These are phyloP conservation scores for Cryptomeria japonica DNA, from an alignment of 75 land plant species.

Conservation along the genomic window DNA sequence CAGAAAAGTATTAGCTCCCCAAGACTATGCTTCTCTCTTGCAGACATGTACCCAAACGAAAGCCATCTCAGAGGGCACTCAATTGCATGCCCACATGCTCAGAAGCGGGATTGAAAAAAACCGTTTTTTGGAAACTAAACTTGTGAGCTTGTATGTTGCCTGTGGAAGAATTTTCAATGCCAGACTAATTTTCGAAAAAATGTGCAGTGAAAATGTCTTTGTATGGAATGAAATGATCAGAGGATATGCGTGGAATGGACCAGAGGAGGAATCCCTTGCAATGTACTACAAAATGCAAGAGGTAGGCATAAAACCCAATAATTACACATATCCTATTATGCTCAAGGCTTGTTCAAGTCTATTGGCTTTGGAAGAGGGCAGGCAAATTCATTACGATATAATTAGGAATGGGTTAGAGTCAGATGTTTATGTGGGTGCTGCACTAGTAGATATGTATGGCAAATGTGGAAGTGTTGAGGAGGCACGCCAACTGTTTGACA, in stretches of 20 bases:
- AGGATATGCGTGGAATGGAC: conserved; percentile 29
- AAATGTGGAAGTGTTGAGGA: conserved; percentile 24
- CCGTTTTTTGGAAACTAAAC: neutral
- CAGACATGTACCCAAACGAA: neutral
- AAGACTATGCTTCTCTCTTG: neutral
- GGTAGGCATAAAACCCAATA: conserved; percentile 21
- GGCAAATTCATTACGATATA: conserved; percentile 19
- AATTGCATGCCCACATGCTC: conserved; percentile 6
- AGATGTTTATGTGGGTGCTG: conserved; percentile 33
- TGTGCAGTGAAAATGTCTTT: conserved; percentile 19
- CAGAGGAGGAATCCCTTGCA: conserved; percentile 22
- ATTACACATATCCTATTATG: conserved; percentile 27
- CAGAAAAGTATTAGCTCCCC: neutral
- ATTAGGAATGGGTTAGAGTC: conserved; percentile 21
- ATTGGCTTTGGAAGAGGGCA: conserved; percentile 18
- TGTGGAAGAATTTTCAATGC: neutral
- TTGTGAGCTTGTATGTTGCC: neutral
- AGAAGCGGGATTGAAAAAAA: neutral
- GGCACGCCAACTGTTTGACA: conserved; percentile 26
- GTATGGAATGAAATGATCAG: conserved; percentile 42
- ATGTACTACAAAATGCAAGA: conserved; percentile 22
- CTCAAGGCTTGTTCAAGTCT: conserved; percentile 26
- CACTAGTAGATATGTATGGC: conserved; percentile 34
- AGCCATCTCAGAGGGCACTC: neutral
- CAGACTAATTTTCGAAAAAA: neutral